phyloP scores from a whole-genome alignment of 257 asterid species.

The Solanum medicagineum region DNA sequence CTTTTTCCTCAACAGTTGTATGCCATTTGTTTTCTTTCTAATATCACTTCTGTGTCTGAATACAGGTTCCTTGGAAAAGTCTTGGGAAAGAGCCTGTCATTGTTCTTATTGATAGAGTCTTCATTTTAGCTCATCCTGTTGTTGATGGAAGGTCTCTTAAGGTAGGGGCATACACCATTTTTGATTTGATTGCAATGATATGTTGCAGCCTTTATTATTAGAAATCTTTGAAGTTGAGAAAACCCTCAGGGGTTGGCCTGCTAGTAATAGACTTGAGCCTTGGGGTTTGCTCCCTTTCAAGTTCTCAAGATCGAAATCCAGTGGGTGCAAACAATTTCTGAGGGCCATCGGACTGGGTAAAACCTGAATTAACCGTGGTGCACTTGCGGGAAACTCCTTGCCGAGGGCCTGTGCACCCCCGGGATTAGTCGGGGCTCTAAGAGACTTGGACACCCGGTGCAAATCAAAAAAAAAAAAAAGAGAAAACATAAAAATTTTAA shows the following conservation, averaged over 20 bases:
- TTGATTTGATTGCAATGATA: background rate
- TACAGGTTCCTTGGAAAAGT: slow-evolving; percentile 97
- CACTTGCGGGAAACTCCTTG: too few species aligned
- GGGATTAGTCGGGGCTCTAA: too few species aligned
- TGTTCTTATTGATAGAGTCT: slow-evolving; percentile 88
- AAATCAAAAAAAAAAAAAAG: too few species aligned
- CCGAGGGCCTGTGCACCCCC: too few species aligned
- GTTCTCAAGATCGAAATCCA: too few species aligned
- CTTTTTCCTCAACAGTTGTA: background rate
- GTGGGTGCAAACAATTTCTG: too few species aligned
- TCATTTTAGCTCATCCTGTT: slow-evolving; percentile 83
- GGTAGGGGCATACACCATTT: slow-evolving; percentile 24
- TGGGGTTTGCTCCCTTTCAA: too few species aligned
- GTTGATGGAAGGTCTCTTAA: slow-evolving; percentile 63
- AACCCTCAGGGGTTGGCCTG: too few species aligned
- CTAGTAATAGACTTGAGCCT: too few species aligned
- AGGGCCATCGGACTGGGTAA: too few species aligned
- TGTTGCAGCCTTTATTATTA: background rate
- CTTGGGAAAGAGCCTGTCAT: slow-evolving; percentile 99
- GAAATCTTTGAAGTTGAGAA: background rate
- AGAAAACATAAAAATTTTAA: background rate
- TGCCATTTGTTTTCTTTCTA: slow-evolving; percentile 5
- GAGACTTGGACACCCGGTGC: too few species aligned
- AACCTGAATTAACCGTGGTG: too few species aligned
- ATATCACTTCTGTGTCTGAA: background rate